Conservation (phyloP, 2,329 filamentous ascomycete species). For the Madurella mycetomatis region DNA sequence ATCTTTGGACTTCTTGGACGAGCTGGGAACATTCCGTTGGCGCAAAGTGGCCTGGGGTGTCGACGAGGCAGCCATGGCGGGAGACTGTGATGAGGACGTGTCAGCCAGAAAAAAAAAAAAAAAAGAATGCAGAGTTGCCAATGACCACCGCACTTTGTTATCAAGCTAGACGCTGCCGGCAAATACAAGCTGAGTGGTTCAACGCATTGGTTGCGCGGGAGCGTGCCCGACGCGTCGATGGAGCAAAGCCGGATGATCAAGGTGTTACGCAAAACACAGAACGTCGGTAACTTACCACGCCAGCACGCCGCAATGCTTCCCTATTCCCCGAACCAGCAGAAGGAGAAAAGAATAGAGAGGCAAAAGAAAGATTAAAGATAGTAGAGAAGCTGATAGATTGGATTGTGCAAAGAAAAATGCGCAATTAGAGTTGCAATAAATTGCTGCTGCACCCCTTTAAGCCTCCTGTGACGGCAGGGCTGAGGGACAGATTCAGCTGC, state of each 20-base stretch:
- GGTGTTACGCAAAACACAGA: not conserved
- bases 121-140: not conserved
- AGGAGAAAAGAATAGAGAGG: constrained; percentile 1
- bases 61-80: constrained; percentile 43
- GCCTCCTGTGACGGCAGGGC: constrained; percentile 16
- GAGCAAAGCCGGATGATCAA: too few relatives aligned
- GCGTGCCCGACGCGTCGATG: not conserved
- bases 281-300: constrained; percentile 8
- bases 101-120: too few relatives aligned
- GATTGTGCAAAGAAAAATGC: not conserved
- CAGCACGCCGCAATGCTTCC: not conserved
- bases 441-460: constrained; percentile 17
- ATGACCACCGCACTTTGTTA: not conserved
- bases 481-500: constrained; percentile 2
- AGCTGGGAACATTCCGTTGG: constrained; percentile 50
- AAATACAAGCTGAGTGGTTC: not conserved
- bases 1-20: constrained; percentile 45
- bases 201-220: not conserved
- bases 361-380: constrained; percentile 21
- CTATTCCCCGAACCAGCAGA: not conserved
- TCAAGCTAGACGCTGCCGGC: not conserved
- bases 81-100: not conserved
- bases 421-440: constrained; percentile 14
- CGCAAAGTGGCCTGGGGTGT: constrained; percentile 56
- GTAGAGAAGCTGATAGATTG: constrained; percentile 15